Evolutionary conservation across 306 rosid genomes (phyloP).

Genomic region (Lathyrus sativus): DNA sequence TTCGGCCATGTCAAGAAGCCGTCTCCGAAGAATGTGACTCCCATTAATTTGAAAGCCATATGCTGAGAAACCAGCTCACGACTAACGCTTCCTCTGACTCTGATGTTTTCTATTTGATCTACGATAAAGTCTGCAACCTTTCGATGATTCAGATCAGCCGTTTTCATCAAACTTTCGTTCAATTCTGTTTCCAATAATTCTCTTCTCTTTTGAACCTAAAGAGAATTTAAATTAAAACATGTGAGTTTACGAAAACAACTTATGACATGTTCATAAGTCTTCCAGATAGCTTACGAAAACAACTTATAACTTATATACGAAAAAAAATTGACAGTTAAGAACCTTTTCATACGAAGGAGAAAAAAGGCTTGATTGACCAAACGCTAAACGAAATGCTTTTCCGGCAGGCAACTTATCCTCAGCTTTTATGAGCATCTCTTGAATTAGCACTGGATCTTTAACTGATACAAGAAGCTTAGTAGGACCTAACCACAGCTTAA

Average conservation of each 20-base stretch:
- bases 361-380: slow-evolving; percentile 76
- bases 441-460: slow-evolving; percentile 62
- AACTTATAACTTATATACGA: no score
- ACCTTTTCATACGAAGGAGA: slow-evolving; percentile 76
- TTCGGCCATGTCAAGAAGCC: slow-evolving; percentile 71
- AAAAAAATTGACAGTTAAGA: slow-evolving; percentile 7
- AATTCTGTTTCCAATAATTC: slow-evolving; percentile 55
- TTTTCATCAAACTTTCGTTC: slow-evolving; percentile 49
- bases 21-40: slow-evolving; percentile 74
- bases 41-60: slow-evolving; percentile 80
- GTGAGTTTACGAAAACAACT: neutral
- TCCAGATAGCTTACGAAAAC: no score
- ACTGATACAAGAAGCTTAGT: slow-evolving; percentile 78
- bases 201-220: slow-evolving; percentile 68
- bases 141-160: slow-evolving; percentile 47
- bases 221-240: slow-evolving; percentile 19
- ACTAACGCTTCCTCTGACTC: slow-evolving; percentile 49
- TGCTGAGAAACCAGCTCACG: slow-evolving; percentile 67
- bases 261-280: no score
- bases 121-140: slow-evolving; percentile 55
- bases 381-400: slow-evolving; percentile 65
- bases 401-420: slow-evolving; percentile 72
- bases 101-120: slow-evolving; percentile 51
- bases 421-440: slow-evolving; percentile 75
- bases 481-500: slow-evolving; percentile 89